Evolutionary conservation across 2,329 filamentous ascomycete species (phyloP).

Genomic region (Trichophyton mentagrophytes): DNA sequence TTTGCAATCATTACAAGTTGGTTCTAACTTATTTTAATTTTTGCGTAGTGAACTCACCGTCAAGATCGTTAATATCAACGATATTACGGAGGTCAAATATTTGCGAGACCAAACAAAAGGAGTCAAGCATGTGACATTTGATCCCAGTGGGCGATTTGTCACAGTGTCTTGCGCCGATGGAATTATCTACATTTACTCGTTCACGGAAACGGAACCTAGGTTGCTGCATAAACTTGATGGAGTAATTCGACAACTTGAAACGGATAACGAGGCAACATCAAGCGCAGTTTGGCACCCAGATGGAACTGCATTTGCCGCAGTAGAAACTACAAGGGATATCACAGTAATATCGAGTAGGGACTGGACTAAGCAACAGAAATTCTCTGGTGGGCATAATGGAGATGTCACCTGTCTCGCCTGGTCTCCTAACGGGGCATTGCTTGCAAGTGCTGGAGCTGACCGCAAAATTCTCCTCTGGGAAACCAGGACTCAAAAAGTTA

Average conservation of each 20-base stretch:
- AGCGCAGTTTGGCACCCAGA: slow-evolving; percentile 85
- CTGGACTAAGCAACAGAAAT: slow-evolving; percentile 74
- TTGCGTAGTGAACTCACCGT: slow-evolving; percentile 60
- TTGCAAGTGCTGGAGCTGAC: slow-evolving; percentile 50
- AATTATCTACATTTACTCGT: slow-evolving; percentile 75
- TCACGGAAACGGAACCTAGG: slow-evolving; percentile 64
- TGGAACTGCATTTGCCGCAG: slow-evolving; percentile 75
- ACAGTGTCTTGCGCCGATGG: slow-evolving; percentile 81
- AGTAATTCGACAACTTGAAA: slow-evolving; percentile 65
- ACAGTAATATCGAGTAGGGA: slow-evolving; percentile 79
- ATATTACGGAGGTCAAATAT: slow-evolving; percentile 63
- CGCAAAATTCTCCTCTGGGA: slow-evolving; percentile 60
- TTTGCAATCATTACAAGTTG: not conserved
- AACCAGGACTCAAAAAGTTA: slow-evolving; percentile 67
- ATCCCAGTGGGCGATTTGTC: slow-evolving; percentile 61
- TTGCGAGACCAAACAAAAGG: slow-evolving; percentile 73
- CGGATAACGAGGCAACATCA: slow-evolving; percentile 62
- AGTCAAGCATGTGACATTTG: slow-evolving; percentile 86
- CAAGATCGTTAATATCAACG: slow-evolving; percentile 70
- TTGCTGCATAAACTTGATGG: slow-evolving; percentile 75
- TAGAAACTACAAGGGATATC: slow-evolving; percentile 69
- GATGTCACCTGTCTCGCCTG: slow-evolving; percentile 80
- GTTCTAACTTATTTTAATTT: not conserved
- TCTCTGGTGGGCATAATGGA: slow-evolving; percentile 64
- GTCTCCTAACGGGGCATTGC: slow-evolving; percentile 86